These are phyloP conservation scores for Ophiostoma himal-ulmi DNA, from an alignment of 2,329 filamentous ascomycete genomes.

Conservation along the genomic window DNA sequence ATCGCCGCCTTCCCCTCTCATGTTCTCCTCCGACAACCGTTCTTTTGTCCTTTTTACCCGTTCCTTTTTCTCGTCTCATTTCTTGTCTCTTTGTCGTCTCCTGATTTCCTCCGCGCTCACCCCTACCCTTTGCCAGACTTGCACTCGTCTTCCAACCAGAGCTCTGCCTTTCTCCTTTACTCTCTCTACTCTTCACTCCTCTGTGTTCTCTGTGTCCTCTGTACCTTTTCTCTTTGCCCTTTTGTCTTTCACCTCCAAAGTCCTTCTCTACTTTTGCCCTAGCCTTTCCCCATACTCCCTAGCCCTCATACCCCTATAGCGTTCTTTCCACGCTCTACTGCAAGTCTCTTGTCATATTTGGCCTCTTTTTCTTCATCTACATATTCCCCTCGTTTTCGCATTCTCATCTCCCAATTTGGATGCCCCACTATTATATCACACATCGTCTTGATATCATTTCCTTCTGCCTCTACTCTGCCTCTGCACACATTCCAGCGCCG, in stretches of 20 bases:
- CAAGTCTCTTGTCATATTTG: neutral
- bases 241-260: neutral
- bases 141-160: neutral
- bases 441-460: neutral
- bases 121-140: neutral
- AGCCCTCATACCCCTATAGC: neutral
- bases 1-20: neutral
- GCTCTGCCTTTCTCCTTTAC: neutral
- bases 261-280: neutral
- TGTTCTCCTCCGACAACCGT: neutral
- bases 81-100: neutral
- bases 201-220: neutral
- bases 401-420: neutral
- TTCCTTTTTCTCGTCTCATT: neutral
- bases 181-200: neutral
- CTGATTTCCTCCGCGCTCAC: neutral
- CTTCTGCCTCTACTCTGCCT: neutral
- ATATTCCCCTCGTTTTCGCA: neutral
- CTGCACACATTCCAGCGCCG: neutral
- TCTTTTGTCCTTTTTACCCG: neutral
- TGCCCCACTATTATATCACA: neutral
- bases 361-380: neutral
- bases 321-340: neutral
- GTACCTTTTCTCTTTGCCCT: neutral
- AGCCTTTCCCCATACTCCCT: conserved; percentile 1